These are phyloP conservation scores for Epichloe bromicola DNA, from an alignment of 2,329 filamentous ascomycete genomes.

Conservation along the genomic window DNA sequence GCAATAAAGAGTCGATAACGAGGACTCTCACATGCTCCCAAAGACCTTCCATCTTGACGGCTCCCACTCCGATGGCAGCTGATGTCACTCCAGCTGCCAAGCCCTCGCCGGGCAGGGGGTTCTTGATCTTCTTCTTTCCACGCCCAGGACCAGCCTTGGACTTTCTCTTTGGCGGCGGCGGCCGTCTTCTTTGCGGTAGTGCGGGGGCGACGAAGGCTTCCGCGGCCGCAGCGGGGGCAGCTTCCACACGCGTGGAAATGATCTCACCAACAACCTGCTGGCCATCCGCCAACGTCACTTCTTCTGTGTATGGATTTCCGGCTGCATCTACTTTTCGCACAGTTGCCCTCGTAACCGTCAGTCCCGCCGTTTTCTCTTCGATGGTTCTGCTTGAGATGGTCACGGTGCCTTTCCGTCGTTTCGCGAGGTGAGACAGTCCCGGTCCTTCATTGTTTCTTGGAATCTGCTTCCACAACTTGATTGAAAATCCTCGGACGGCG, in stretches of 20 bases:
- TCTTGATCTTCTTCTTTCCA: conserved; percentile 66
- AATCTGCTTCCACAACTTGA: conserved; percentile 49
- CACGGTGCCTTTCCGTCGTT: conserved; percentile 48
- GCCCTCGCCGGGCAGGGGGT: conserved; percentile 25
- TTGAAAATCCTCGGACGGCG: conserved; percentile 36
- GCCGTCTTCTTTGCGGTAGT: conserved; percentile 43
- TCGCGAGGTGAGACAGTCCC: conserved; percentile 42
- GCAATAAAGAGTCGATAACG: not conserved
- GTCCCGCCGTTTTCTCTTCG: conserved; percentile 29
- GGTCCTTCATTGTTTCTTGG: conserved; percentile 43
- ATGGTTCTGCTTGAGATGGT: conserved; percentile 41
- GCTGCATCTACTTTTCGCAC: conserved; percentile 66
- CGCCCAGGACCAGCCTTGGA: conserved; percentile 61
- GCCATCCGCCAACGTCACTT: conserved; percentile 68
- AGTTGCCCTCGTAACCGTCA: conserved; percentile 62
- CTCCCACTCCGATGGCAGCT: conserved; percentile 23
- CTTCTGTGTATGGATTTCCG: conserved; percentile 73
- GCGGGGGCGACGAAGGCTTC: conserved; percentile 34
- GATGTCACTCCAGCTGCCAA: conserved; percentile 18
- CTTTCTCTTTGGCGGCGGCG: conserved; percentile 70
- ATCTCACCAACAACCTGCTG: conserved; percentile 74
- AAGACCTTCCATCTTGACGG: conserved; percentile 24
- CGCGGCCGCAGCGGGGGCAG: conserved; percentile 42
- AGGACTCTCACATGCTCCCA: conserved; percentile 25
- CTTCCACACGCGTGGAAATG: conserved; percentile 44